Conservation (phyloP, 108 stramenopile species). For the Mediolabrus comicus region DNA sequence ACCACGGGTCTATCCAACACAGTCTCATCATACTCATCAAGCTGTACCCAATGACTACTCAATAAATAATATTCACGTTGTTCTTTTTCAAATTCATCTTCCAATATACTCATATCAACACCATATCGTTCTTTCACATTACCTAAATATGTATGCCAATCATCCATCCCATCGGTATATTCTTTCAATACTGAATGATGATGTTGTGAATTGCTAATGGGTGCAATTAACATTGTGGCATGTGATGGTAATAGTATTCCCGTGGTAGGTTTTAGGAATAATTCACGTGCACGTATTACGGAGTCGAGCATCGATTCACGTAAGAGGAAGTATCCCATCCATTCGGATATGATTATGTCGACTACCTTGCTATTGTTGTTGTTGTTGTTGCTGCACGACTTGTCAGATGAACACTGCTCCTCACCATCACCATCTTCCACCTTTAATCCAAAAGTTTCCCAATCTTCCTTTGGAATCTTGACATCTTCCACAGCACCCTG, state of each 20-base stretch:
- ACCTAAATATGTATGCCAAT: conserved; percentile 88
- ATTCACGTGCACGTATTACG: conserved; percentile 90
- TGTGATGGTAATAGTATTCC: conserved; percentile 96
- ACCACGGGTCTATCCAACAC: too few relatives aligned
- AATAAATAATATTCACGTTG: conserved; percentile 94
- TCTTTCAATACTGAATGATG: conserved; percentile 71
- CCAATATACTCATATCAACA: conserved; percentile 87
- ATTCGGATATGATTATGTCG: conserved; percentile 97
- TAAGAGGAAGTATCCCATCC: conserved; percentile 99
- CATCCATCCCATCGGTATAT: conserved; percentile 85
- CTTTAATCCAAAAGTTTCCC: conserved; percentile 50
- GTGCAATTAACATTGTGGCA: conserved; percentile 93
- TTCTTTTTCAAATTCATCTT: conserved; percentile 88
- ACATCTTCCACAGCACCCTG: conserved; percentile 92
- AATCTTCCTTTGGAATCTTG: conserved; percentile 70
- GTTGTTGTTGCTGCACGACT: too few relatives aligned
- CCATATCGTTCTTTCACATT: conserved; percentile 85
- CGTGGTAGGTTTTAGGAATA: conserved; percentile 81
- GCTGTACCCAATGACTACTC: conserved; percentile 90
- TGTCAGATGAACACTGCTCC: too few relatives aligned
- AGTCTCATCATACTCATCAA: too few relatives aligned
- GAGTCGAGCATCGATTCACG: conserved; percentile 97
- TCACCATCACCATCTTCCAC: conserved; percentile 52
- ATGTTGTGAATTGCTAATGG: conserved; percentile 91
- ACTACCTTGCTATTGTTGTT: conserved; percentile 50